Conservation (phyloP, 345 rosid species). For the Linum usitatissimum region DNA sequence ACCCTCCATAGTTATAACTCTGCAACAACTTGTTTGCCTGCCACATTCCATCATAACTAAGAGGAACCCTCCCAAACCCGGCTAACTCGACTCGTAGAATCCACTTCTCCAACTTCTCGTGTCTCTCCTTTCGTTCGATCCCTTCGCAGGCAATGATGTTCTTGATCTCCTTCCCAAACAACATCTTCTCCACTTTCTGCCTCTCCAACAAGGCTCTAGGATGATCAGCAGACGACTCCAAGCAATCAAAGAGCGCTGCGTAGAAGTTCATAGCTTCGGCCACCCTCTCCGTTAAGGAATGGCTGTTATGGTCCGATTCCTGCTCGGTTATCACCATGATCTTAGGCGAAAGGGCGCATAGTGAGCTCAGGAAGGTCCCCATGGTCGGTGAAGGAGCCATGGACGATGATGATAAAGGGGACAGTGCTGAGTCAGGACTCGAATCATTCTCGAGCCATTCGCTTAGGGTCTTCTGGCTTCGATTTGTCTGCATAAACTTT, state of each 20-base stretch:
- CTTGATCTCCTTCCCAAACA: slow-evolving; percentile 65
- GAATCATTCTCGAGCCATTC: slow-evolving; percentile 67
- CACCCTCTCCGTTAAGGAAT: slow-evolving; percentile 44
- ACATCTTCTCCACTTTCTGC: slow-evolving; percentile 58
- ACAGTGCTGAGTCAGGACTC: slow-evolving; percentile 40
- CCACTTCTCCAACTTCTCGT: slow-evolving; percentile 68
- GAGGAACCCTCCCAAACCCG: slow-evolving; percentile 46
- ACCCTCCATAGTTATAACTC: slow-evolving; percentile 47
- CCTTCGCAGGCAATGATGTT: slow-evolving; percentile 68
- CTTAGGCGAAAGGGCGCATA: slow-evolving; percentile 54
- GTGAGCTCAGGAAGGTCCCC: slow-evolving; percentile 39
- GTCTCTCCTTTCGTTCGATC: slow-evolving; percentile 50
- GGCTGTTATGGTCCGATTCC: slow-evolving; percentile 48
- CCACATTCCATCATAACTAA: slow-evolving; percentile 54
- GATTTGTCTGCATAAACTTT: too few relatives aligned
- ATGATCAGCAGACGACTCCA: slow-evolving; percentile 40
- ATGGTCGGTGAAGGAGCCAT: slow-evolving; percentile 39
- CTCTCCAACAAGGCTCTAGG: slow-evolving; percentile 43
- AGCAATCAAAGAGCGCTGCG: slow-evolving; percentile 58
- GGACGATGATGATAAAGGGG: slow-evolving; percentile 37
- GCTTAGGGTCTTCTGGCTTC: slow-evolving; percentile 37
- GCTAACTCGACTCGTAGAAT: slow-evolving; percentile 46
- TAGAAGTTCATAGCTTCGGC: slow-evolving; percentile 52
- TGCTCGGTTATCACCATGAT: slow-evolving; percentile 58
- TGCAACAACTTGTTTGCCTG: slow-evolving; percentile 47